phyloP scores from a whole-genome alignment of 192 early-diverging fungal species.

The Mortierella claussenii region DNA sequence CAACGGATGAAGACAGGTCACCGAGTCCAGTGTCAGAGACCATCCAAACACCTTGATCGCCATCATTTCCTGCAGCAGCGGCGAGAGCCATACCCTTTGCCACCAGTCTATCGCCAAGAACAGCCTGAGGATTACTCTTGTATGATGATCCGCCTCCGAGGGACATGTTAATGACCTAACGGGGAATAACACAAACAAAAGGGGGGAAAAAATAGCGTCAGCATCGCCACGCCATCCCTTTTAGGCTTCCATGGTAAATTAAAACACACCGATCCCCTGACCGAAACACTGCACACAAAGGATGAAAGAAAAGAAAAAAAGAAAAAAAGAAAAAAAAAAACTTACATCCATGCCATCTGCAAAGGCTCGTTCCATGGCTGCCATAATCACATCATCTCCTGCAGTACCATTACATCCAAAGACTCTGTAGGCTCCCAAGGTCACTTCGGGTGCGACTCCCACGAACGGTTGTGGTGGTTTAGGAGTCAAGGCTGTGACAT shows the following conservation, averaged over 20 bases:
- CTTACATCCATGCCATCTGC: constrained; percentile 72
- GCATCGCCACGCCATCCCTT: neutral
- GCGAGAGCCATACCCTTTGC: constrained; percentile 65
- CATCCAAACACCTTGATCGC: constrained; percentile 68
- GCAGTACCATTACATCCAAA: constrained; percentile 79
- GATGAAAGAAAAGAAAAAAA: neutral
- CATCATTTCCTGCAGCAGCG: constrained; percentile 82
- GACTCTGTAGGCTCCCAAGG: constrained; percentile 82
- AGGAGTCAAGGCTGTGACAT: constrained; percentile 32
- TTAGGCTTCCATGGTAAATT: neutral
- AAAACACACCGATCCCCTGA: neutral
- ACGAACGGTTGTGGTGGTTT: constrained; percentile 53
- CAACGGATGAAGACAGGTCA: constrained; percentile 65
- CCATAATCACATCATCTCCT: constrained; percentile 75
- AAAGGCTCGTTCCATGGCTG: constrained; percentile 78
- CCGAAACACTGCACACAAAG: no score
- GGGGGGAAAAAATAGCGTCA: neutral
- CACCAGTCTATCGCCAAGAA: constrained; percentile 59
- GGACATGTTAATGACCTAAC: constrained; percentile 72
- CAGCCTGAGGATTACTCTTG: constrained; percentile 61
- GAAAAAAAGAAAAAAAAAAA: constrained; percentile 46
- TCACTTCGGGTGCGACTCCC: constrained; percentile 87
- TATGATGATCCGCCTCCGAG: constrained; percentile 72
- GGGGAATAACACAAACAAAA: neutral
- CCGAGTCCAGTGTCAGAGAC: constrained; percentile 68